Evolutionary conservation across 179 eudicot genomes (phyloP).

Genomic region (Corrigiola litoralis): DNA sequence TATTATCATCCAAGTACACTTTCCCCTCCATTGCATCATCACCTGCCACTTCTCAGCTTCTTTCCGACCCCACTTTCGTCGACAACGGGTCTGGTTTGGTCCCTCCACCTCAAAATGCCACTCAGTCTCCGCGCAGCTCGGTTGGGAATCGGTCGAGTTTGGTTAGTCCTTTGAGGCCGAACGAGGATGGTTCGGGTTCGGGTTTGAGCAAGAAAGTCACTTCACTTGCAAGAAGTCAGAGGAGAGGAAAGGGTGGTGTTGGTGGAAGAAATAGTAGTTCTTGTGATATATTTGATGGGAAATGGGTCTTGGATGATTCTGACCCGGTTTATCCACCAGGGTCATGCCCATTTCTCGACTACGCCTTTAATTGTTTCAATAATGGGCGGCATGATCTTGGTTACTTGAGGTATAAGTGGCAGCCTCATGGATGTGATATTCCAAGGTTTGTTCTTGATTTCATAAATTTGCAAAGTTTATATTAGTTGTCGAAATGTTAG

Average conservation of each 20-base stretch:
- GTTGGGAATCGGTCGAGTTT: background rate
- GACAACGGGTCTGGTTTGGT: slow-evolving; percentile 17
- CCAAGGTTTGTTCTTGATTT: slow-evolving; percentile 38
- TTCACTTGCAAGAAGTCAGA: background rate
- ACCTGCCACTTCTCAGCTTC: slow-evolving; percentile 14
- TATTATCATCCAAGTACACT: slow-evolving; percentile 1
- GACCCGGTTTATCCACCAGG: slow-evolving; percentile 50
- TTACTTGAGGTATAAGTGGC: slow-evolving; percentile 44
- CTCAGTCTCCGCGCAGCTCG: background rate
- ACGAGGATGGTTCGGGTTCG: background rate
- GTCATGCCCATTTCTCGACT: slow-evolving; percentile 50
- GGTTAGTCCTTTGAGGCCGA: background rate
- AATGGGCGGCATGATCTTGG: slow-evolving; percentile 51
- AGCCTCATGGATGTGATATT: slow-evolving; percentile 48
- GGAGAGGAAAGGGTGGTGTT: background rate
- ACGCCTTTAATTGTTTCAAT: slow-evolving; percentile 51
- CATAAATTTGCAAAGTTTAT: background rate
- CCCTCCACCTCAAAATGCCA: background rate
- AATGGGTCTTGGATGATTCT: slow-evolving; percentile 40
- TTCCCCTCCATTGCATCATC: slow-evolving; percentile 1
- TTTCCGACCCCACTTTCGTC: background rate
- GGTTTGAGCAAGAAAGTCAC: background rate
- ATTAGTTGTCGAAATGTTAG: background rate
- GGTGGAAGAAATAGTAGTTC: slow-evolving; percentile 10
- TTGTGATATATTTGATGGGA: slow-evolving; percentile 63